Base-by-base conservation (phyloP, 257 asterid species). In the Solanum piurae region DNA sequence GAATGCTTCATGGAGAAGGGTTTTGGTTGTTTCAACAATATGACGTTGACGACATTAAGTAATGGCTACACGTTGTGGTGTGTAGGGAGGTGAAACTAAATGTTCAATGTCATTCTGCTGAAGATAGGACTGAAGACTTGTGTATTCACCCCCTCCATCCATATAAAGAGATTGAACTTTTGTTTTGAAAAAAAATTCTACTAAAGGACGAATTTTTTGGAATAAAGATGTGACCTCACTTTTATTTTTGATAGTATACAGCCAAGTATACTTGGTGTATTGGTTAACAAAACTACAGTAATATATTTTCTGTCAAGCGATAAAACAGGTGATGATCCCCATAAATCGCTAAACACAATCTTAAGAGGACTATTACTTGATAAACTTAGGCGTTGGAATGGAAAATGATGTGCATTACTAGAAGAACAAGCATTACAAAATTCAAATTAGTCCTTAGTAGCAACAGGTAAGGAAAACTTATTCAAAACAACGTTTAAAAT, bases 321-420 rank as follows among this genome's bases (percentile, higher is more conserved):
- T 52, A 52, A 6, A 52, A 16, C 0, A 6, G 9, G 62, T 52
- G 23, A 52, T 52, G 62, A 0, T 52, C 62, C 23, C 2, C 23
- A 6, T 18, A 16, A 5, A 16, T 52, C n/a, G 0, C 1, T 52
- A 1, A 16, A 18, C 0, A 6, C 7, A 52, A 16, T 52, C n/a
- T 52, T 0, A 52, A 52, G 62, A 52, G 23, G 23, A 18, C 0
- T 16, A 52, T 52, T 52, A 52, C 62, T 16, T 6, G n/a, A 7
- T 6, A 52, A 52, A 52, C 1, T 52, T 18, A 1, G 62, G 1
- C 9, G 9, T 52, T 52, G 4, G 62, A 16, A 52, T 52, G n/a
- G 62, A 5, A 52, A 52, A 52, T 1, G 3, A 0, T 52, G n/a
- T 52, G 62, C 9, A 16, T 52, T 52, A 18, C 16, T 52, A 16